phyloP scores from a whole-genome alignment of 208 protist species.

The Dictyostelium gargantuum region DNA sequence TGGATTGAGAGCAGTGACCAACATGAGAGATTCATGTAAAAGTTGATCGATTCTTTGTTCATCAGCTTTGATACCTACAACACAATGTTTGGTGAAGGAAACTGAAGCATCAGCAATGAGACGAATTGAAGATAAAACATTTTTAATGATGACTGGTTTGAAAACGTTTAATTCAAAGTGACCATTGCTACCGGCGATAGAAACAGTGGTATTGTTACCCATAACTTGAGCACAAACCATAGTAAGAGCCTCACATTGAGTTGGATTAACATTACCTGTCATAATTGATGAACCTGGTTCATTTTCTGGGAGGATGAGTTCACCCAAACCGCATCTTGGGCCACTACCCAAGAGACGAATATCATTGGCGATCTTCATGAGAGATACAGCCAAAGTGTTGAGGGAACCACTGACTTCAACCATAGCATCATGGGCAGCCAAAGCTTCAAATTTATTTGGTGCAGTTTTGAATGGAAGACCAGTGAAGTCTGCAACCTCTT shows the following conservation, averaged over 20 bases:
- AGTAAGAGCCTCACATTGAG: conserved; percentile 92
- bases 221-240: conserved; percentile 92
- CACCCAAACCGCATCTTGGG: conserved; percentile 89
- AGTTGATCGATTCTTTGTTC: conserved; percentile 79
- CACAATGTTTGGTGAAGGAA: conserved; percentile 87
- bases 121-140: conserved; percentile 85
- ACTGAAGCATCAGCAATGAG: conserved; percentile 86
- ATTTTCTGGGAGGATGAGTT: conserved; percentile 90
- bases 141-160: conserved; percentile 90
- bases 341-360: conserved; percentile 89
- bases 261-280: conserved; percentile 94
- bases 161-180: conserved; percentile 94
- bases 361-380: conserved; percentile 95
- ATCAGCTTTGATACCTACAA: conserved; percentile 88
- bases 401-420: conserved; percentile 84
- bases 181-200: conserved; percentile 86
- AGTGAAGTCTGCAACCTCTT: conserved; percentile 77
- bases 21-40: conserved; percentile 89
- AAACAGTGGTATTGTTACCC: conserved; percentile 90
- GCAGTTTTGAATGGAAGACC: conserved; percentile 84
- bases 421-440: conserved; percentile 88
- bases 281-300: conserved; percentile 94
- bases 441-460: conserved; percentile 88
- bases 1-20: conserved; percentile 92
- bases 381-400: conserved; percentile 84